Evolutionary conservation across 2,329 filamentous ascomycete species (phyloP).

Genomic region (Leptographium flavum): DNA sequence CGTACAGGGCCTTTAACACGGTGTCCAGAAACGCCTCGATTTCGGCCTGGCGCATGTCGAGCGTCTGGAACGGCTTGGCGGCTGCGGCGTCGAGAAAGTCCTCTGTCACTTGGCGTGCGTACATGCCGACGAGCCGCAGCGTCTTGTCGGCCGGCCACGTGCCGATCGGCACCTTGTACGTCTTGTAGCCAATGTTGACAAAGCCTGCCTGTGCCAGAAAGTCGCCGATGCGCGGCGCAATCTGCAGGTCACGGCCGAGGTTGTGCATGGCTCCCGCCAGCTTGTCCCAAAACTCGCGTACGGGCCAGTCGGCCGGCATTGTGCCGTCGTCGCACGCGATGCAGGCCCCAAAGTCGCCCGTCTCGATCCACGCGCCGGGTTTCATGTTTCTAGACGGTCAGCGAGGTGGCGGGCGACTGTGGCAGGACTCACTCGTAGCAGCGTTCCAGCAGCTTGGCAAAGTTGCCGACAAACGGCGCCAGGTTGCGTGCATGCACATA

Average conservation of each 20-base stretch:
- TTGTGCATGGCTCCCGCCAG: constrained; percentile 14
- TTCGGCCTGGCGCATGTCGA: constrained; percentile 22
- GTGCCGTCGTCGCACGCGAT: constrained; percentile 27
- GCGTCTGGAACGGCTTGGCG: constrained; percentile 10
- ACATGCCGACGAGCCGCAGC: constrained; percentile 24
- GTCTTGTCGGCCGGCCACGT: constrained; percentile 28
- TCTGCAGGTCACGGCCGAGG: constrained; percentile 21
- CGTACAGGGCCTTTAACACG: constrained; percentile 24
- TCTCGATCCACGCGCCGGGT: constrained; percentile 33
- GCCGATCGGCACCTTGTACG: constrained; percentile 28
- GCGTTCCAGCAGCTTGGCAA: constrained; percentile 15
- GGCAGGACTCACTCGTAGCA: constrained; percentile 5
- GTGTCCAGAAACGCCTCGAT: constrained; percentile 30
- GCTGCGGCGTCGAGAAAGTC: constrained; percentile 14
- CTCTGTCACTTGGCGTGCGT: constrained; percentile 11
- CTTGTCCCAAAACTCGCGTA: constrained; percentile 17
- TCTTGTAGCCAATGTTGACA: constrained; percentile 20
- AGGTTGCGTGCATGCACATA: constrained; percentile 36
- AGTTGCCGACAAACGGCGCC: constrained; percentile 20
- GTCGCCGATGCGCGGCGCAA: constrained; percentile 17
- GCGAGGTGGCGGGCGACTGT: not conserved
- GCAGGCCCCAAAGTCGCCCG: constrained; percentile 28
- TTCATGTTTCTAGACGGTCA: constrained; percentile 23
- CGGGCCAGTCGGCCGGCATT: constrained; percentile 24
- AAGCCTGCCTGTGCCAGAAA: constrained; percentile 26